A percentile compares a stretch with the other conserved stretches of the same genome.
Evolutionary conservation across 164 flowering plant genomes (phyloP).

Genomic region (Dillenia turbinata): DNA sequence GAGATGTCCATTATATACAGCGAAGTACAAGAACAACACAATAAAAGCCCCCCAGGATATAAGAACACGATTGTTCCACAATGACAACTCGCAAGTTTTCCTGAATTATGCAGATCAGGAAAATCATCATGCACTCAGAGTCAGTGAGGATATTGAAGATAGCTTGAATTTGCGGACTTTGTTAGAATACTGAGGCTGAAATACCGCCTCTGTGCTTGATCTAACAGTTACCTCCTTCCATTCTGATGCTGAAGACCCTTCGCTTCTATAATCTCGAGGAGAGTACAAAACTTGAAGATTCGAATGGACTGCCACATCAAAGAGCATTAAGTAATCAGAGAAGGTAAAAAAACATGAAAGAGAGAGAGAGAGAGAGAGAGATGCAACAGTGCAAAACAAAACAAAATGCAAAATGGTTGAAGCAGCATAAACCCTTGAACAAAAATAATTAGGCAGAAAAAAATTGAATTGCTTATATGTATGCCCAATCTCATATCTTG

Average conservation of each 20-base stretch:
- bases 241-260: slow-evolving; percentile 72
- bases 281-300: slow-evolving; percentile 64
- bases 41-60: too few relatives aligned
- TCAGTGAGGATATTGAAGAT: slow-evolving; percentile 57
- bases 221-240: slow-evolving; percentile 74
- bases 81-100: too few relatives aligned
- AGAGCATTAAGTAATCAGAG: too few relatives aligned
- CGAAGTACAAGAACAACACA: too few relatives aligned
- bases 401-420: background rate
- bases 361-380: too few relatives aligned
- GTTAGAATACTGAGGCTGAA: slow-evolving; percentile 54
- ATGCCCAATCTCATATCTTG: too few relatives aligned
- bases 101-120: too few relatives aligned
- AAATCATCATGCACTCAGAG: slow-evolving; percentile 59
- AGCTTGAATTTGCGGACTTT: slow-evolving; percentile 71
- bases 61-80: too few relatives aligned
- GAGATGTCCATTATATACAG: too few relatives aligned
- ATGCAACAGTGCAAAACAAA: background rate
- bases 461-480: too few relatives aligned
- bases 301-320: slow-evolving; percentile 48
- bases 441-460: background rate
- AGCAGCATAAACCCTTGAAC: background rate
- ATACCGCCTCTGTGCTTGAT: slow-evolving; percentile 68
- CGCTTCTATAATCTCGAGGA: slow-evolving; percentile 71
- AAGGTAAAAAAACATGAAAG: too few relatives aligned